Evolutionary conservation across 805 yeast species (phyloP), one percentile per base, ranked within the genome.

Genomic region (Yamadazyma kitorensis): DNA sequence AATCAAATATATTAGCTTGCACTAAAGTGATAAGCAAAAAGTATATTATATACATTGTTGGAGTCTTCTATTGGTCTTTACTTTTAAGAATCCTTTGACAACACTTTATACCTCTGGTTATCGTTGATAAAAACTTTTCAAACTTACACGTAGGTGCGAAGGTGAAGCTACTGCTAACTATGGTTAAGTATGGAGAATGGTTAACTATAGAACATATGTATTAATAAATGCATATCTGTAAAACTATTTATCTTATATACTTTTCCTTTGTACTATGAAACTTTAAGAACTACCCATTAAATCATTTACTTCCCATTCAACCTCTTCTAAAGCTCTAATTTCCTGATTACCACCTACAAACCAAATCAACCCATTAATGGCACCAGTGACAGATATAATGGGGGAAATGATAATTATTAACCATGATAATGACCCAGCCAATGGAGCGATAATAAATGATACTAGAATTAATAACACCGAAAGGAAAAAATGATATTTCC

Each of bases 341-440:
- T 93, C 98, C n/a, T 77, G 70, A 21, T 87, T 68, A 0, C 95
- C 94, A 52, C 89, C 91, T 19, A 87, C 51, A 37, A 70, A 73
- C 25, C 91, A 89, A 28, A 93, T 83, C 36, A 86, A 51, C 0
- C 95, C 95, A 52, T 87, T 80, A 1, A 83, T 54, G 0, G 74
- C 61, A 0, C 96, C 97, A 0, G 89, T 70, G 3, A 78, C 68
- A 0, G 79, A 70, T 3, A 87, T 54, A 0, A 78, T 44, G 0
- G 76, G 64, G 2, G 84, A 72, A 4, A 70, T 67, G 2, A 86
- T 42, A 12, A 78, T 68, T 55, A 87, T 72, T 5, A 87, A 14
- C 4, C 21, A 5, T 7, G 27, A 12, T 3, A 32, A 20, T 5
- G 15, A 4, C 4, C 33, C 30, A 0, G 81, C 82, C 58, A 86